Evolutionary conservation across 768 basidiomycete species (phyloP).

Genomic region (Boletus edulis): DNA sequence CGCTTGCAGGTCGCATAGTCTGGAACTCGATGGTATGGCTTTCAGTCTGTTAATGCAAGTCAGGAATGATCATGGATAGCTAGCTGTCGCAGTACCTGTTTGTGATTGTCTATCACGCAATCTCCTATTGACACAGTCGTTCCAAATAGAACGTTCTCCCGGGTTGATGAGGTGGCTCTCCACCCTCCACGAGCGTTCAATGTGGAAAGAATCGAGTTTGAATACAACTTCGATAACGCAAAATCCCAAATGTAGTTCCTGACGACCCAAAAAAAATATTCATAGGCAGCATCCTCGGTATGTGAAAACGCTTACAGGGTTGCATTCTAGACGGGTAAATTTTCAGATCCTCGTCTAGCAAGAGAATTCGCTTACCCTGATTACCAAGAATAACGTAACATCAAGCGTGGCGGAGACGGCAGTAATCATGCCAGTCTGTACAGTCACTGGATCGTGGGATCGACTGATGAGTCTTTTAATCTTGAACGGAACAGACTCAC

Average conservation of each 20-base stretch:
- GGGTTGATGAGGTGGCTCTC: slow-evolving; percentile 2
- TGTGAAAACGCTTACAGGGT: slow-evolving; percentile 2
- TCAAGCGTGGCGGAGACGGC: slow-evolving; percentile 18
- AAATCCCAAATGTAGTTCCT: slow-evolving; percentile 28
- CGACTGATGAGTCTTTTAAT: neutral
- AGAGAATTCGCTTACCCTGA: slow-evolving; percentile 9
- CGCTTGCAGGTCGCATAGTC: neutral
- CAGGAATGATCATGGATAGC: neutral
- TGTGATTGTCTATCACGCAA: neutral
- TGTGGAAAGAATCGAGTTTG: slow-evolving; percentile 24
- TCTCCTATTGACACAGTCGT: neutral
- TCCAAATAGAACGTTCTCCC: slow-evolving; percentile 11
- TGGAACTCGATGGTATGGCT: slow-evolving; percentile 3
- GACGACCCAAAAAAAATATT: neutral
- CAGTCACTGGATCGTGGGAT: slow-evolving; percentile 19
- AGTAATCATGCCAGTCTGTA: slow-evolving; percentile 30
- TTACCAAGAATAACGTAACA: slow-evolving; percentile 21
- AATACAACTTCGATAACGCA: slow-evolving; percentile 27
- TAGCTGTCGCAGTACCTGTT: slow-evolving; percentile 1
- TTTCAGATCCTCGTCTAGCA: neutral
- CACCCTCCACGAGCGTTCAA: slow-evolving; percentile 24
- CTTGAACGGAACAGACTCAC: slow-evolving; percentile 22
- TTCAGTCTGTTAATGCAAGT: neutral
- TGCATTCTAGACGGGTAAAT: neutral
- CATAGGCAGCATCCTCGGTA: neutral